Evolutionary conservation across 768 basidiomycete genomes (phyloP), one percentile per base, ranked within the genome.

Genomic region (Auricularia heimuer): DNA sequence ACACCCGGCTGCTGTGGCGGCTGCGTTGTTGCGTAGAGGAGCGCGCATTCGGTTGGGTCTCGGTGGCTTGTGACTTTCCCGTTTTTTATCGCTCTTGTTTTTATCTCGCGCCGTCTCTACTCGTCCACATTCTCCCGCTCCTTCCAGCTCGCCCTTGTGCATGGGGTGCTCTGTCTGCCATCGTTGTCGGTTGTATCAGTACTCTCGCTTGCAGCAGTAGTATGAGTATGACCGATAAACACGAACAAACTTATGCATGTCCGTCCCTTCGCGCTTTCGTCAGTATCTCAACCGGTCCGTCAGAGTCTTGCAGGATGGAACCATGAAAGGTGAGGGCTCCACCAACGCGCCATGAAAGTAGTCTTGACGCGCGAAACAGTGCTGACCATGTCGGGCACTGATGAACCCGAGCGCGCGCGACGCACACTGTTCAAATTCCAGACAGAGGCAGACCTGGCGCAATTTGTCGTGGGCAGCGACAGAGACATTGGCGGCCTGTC

Each of bases 401-500:
- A 88, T 63, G 78, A 75, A 34, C 86, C 86, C 8, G 77, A 77
- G 58, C 83, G 86, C 42, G 75, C 75, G 3, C 87, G 91, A n/a
- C 78, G 81, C 64, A 82, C 84, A 0, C 80, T 94, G 62, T 85
- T 85, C 71, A 79, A 80, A 6, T 83, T 94, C 74, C 85, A 87
- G 69, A 79, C 83, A 0, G 76, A 70, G 18, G 78, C 82, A 29
- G 85, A 89, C 67, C 70, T 92, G 61, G 68, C 79, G 3, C 78
- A 83, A n/a, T 87, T 86, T 67, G 90, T 87, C 0, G 83, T 83
- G 0, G 95, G 95, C 3, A 92, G 88, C 68, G 96, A 98, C 74
- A 80, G 80, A 0, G 96, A 98, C 75, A 88, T 95, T 54, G 94
- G 95, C 4, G 91, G 94, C 33, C 82, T 82, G 33, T 90, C 91